A percentile compares a stretch with the other conserved stretches of the same genome.
Conservation (phyloP, 495 filamentous ascomycete genomes). For the Podospora appendiculata region DNA sequence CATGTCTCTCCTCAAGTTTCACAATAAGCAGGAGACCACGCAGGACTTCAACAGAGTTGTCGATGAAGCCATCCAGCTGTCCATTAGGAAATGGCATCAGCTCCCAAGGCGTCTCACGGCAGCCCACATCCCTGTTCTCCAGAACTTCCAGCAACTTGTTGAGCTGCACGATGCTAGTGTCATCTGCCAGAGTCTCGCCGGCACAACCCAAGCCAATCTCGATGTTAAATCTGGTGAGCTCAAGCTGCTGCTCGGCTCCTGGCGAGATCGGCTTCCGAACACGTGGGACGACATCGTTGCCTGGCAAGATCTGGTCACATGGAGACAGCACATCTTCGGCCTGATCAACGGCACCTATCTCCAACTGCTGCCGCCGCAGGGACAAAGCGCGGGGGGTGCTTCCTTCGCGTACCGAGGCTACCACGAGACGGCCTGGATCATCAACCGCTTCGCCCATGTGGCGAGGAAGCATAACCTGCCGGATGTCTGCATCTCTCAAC, state of each 20-base stretch:
- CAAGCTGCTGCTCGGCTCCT: conserved; percentile 87
- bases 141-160: conserved; percentile 98
- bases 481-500: conserved; percentile 92
- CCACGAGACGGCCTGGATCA: conserved; percentile 99
- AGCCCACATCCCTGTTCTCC: conserved; percentile 87
- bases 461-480: conserved; percentile 94
- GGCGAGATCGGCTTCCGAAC: conserved; percentile 93
- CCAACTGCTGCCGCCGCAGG: conserved; percentile 67
- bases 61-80: conserved; percentile 93
- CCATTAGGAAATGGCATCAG: conserved; percentile 97
- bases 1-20: conserved; percentile 88
- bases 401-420: conserved; percentile 96
- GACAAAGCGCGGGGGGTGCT: conserved; percentile 63
- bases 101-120: conserved; percentile 87
- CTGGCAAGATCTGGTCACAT: conserved; percentile 98
- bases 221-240: conserved; percentile 93
- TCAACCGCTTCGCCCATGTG: conserved; percentile 97
- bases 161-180: conserved; percentile 96
- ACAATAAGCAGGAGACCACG: conserved; percentile 73
- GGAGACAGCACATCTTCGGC: conserved; percentile 97
- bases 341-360: conserved; percentile 95
- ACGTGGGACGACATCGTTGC: conserved; percentile 99
- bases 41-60: conserved; percentile 81
- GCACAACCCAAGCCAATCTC: conserved; percentile 77
- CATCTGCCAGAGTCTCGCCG: conserved; percentile 79